A percentile compares a stretch with the other conserved stretches of the same genome.
phyloP scores from a whole-genome alignment of 2,329 filamentous ascomycete species.

The Neofusicoccum umdonicola region DNA sequence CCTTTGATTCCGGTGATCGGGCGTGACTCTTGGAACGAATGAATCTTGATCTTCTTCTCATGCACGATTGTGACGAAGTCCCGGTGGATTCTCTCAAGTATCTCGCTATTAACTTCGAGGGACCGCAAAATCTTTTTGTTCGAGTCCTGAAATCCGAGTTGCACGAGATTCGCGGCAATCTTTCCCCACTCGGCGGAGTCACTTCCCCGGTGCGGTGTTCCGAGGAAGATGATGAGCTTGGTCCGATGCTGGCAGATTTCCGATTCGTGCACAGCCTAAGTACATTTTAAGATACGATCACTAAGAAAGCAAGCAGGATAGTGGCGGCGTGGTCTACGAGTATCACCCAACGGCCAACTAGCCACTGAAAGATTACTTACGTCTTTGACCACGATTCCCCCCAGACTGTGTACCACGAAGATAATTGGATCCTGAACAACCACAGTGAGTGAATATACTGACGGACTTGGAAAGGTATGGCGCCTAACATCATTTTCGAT shows the following conservation, averaged over 20 bases:
- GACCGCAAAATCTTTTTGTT: slow-evolving; percentile 34
- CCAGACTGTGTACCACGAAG: slow-evolving; percentile 41
- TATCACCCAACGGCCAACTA: too few relatives aligned
- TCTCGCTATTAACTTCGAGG: slow-evolving; percentile 36
- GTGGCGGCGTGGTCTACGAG: too few relatives aligned
- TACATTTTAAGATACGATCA: not conserved
- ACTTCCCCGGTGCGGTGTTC: slow-evolving; percentile 42
- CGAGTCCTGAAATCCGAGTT: slow-evolving; percentile 34
- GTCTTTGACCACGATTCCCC: slow-evolving; percentile 41
- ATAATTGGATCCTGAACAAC: slow-evolving; percentile 30
- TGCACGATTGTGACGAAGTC: slow-evolving; percentile 32
- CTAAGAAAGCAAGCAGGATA: not conserved
- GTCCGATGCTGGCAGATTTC: slow-evolving; percentile 26
- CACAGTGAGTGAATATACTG: slow-evolving; percentile 9
- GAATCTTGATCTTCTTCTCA: slow-evolving; percentile 31
- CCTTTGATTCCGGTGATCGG: slow-evolving; percentile 33
- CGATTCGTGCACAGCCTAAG: slow-evolving; percentile 34
- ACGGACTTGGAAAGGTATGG: not conserved
- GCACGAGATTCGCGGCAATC: slow-evolving; percentile 34
- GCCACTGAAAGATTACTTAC: slow-evolving; percentile 22
- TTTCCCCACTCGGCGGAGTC: slow-evolving; percentile 31
- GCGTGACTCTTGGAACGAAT: slow-evolving; percentile 38
- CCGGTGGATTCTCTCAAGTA: slow-evolving; percentile 39
- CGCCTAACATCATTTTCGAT: slow-evolving; percentile 29
- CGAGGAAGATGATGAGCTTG: slow-evolving; percentile 40